These are phyloP conservation scores for Sporothrix schenckii DNA, from an alignment of 2,329 filamentous ascomycete genomes.

Conservation along the genomic window DNA sequence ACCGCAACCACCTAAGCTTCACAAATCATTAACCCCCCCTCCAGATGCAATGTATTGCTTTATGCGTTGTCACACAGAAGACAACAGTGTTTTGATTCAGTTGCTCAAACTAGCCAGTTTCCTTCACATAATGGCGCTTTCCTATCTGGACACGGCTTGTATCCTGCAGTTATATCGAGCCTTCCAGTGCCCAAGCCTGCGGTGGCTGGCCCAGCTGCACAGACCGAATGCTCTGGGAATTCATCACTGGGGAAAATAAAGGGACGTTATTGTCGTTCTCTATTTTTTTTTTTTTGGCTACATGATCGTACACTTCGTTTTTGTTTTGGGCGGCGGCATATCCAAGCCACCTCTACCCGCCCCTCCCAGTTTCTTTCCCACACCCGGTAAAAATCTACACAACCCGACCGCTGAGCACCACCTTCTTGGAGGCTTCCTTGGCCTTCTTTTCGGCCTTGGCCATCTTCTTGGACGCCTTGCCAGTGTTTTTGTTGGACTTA, in stretches of 20 bases:
- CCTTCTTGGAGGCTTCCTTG: neutral
- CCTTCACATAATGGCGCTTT: neutral
- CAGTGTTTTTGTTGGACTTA: conserved; percentile 13
- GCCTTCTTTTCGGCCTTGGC: conserved; percentile 5
- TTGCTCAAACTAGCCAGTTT: neutral
- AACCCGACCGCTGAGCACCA: neutral
- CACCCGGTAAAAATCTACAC: neutral
- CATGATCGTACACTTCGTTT: conserved; percentile 21
- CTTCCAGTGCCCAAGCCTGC: neutral
- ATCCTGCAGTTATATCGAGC: no score
- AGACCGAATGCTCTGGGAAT: neutral
- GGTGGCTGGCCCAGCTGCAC: neutral
- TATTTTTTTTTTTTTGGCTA: neutral
- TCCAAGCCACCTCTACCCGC: conserved; percentile 1
- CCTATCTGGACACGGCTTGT: neutral
- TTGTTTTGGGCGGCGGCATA: neutral
- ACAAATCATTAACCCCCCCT: neutral
- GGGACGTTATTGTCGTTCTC: neutral
- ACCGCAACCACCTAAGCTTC: no score
- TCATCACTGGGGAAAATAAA: neutral
- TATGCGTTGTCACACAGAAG: neutral
- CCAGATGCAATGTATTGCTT: neutral
- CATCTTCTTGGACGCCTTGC: neutral
- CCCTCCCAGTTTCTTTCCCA: neutral
- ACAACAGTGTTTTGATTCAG: neutral